phyloP scores from a whole-genome alignment of 768 basidiomycete species.

The Mycena leptocephala region DNA sequence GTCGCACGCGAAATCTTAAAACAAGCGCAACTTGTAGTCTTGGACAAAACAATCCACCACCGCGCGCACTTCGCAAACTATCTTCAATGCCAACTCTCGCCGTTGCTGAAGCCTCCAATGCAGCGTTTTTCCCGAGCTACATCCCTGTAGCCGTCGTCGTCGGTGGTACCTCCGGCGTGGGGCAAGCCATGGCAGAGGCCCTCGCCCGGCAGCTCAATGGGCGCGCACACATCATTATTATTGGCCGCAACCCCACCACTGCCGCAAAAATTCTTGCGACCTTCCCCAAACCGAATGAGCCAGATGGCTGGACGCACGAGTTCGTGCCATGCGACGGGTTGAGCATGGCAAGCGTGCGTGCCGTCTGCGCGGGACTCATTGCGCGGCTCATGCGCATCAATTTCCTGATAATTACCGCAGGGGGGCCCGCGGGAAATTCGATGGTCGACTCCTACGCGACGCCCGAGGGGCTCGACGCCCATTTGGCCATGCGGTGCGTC shows the following conservation, averaged over 20 bases:
- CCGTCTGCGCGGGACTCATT: neutral
- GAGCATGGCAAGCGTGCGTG: too few relatives aligned
- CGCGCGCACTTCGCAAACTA: too few relatives aligned
- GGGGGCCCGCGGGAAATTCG: neutral
- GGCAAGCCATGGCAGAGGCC: slow-evolving; percentile 49
- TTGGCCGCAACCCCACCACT: neutral
- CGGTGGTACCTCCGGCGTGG: slow-evolving; percentile 40
- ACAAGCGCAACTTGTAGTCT: too few relatives aligned
- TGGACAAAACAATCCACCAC: too few relatives aligned
- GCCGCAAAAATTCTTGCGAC: neutral
- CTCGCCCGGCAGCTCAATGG: slow-evolving; percentile 52
- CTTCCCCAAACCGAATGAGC: slow-evolving; percentile 20
- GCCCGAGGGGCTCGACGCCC: slow-evolving; percentile 8
- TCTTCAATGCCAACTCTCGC: slow-evolving; percentile 4
- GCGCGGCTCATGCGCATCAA: slow-evolving; percentile 47
- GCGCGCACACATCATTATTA: slow-evolving; percentile 38
- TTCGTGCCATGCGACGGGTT: slow-evolving; percentile 52
- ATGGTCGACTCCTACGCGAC: slow-evolving; percentile 27
- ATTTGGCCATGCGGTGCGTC: slow-evolving; percentile 32
- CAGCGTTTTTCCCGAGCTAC: neutral
- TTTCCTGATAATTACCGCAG: slow-evolving; percentile 47
- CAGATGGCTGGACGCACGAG: slow-evolving; percentile 35
- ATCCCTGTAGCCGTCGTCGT: slow-evolving; percentile 30
- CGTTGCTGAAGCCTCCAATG: slow-evolving; percentile 1
- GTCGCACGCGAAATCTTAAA: too few relatives aligned